Conservation (phyloP, 306 rosid genomes). For the Phaseolus lunatus region DNA sequence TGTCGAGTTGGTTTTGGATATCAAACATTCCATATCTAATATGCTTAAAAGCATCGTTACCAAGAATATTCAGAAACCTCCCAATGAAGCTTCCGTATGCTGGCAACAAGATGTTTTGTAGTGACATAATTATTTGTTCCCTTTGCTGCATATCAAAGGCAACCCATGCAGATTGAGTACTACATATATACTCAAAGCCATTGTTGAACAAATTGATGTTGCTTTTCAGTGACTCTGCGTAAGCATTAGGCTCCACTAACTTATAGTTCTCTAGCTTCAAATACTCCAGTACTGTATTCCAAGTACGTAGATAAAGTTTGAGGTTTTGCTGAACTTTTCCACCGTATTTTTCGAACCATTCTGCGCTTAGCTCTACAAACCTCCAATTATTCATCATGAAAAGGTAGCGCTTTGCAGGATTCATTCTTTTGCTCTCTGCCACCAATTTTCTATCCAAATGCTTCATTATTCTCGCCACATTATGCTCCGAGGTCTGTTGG, state of each 20-base stretch:
- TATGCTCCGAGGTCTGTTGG: constrained; percentile 17
- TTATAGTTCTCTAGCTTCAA: constrained; percentile 58
- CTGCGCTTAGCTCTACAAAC: constrained; percentile 46
- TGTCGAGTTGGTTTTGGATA: constrained; percentile 55
- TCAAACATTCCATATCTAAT: constrained; percentile 54
- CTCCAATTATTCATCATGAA: constrained; percentile 76
- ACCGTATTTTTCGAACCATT: constrained; percentile 51
- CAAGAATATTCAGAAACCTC: constrained; percentile 54
- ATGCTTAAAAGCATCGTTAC: constrained; percentile 53
- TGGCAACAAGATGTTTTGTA: constrained; percentile 57
- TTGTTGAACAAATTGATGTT: constrained; percentile 62
- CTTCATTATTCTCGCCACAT: constrained; percentile 58
- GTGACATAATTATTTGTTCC: constrained; percentile 59
- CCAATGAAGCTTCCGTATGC: constrained; percentile 67
- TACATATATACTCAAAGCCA: constrained; percentile 62
- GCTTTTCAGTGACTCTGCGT: constrained; percentile 63
- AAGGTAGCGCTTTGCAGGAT: constrained; percentile 55
- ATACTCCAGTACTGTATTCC: constrained; percentile 62
- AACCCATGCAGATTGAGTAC: constrained; percentile 62
- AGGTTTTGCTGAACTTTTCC: constrained; percentile 50
- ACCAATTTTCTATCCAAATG: constrained; percentile 62
- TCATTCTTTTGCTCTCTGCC: constrained; percentile 42
- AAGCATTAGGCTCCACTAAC: constrained; percentile 49
- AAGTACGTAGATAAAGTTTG: constrained; percentile 62
- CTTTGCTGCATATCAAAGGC: constrained; percentile 61